phyloP scores from a whole-genome alignment of 148 eudicot genomes.

The Bassia scoparia region DNA sequence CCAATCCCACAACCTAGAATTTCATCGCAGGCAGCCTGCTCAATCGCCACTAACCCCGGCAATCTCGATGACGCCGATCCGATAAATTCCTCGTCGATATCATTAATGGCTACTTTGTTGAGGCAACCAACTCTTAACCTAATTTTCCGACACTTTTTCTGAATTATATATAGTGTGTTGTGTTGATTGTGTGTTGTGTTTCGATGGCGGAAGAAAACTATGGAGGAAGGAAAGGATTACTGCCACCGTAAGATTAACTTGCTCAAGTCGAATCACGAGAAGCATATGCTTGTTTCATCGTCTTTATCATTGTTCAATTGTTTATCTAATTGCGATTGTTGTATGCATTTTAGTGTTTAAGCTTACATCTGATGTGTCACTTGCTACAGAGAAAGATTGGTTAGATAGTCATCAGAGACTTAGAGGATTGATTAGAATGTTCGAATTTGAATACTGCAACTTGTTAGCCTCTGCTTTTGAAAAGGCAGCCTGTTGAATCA shows the following conservation, averaged over 20 bases:
- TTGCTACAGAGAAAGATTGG: no score
- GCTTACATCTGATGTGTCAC: background rate
- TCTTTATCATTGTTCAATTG: no score
- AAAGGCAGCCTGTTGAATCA: no score
- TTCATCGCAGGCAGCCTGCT: no score
- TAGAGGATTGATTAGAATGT: no score
- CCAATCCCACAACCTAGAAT: no score
- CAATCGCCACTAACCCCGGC: no score
- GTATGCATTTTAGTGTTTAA: background rate
- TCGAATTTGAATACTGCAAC: no score
- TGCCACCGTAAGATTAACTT: conserved; percentile 91
- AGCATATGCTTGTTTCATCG: conserved; percentile 39
- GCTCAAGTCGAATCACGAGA: conserved; percentile 89
- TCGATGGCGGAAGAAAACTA: conserved; percentile 55
- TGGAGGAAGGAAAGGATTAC: conserved; percentile 88
- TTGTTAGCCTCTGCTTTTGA: no score
- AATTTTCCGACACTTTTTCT: background rate
- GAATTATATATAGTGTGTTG: background rate
- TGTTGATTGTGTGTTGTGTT: background rate
- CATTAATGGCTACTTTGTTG: conserved; percentile 89
- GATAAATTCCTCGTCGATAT: conserved; percentile 82
- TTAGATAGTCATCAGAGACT: no score
- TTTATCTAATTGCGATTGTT: background rate
- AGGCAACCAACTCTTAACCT: conserved; percentile 34
- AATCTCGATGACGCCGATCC: conserved; percentile 72